A percentile compares a stretch with the other conserved stretches of the same genome.
These are phyloP conservation scores for Globisporangium lucens DNA, from an alignment of 352 stramenopile genomes.

Conservation along the genomic window DNA sequence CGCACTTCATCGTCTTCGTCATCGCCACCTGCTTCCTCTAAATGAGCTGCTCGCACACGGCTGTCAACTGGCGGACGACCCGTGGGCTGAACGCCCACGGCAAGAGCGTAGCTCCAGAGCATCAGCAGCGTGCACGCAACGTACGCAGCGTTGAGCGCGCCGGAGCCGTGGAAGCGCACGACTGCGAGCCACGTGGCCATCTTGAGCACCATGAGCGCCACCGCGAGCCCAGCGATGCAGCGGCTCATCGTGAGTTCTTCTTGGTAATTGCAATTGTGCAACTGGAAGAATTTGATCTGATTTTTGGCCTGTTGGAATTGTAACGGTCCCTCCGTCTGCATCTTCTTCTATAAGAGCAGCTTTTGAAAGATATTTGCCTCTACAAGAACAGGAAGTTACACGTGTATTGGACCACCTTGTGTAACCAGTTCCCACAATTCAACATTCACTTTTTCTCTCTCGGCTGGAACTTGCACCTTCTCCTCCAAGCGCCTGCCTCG, in stretches of 20 bases:
- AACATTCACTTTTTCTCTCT: background rate
- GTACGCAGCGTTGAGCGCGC: slow-evolving; percentile 38
- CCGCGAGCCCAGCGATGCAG: slow-evolving; percentile 40
- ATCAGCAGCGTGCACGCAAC: slow-evolving; percentile 44
- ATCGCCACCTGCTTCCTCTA: slow-evolving; percentile 10
- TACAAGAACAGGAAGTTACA: slow-evolving; percentile 10
- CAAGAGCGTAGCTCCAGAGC: slow-evolving; percentile 74
- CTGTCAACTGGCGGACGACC: slow-evolving; percentile 16
- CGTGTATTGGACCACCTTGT: background rate
- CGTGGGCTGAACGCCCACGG: slow-evolving; percentile 31
- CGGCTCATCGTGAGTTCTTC: slow-evolving; percentile 28
- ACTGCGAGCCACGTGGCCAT: slow-evolving; percentile 45
- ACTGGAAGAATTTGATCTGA: background rate
- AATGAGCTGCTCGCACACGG: slow-evolving; percentile 9
- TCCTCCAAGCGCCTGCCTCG: background rate
- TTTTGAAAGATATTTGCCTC: slow-evolving; percentile 7
- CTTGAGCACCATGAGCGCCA: slow-evolving; percentile 71
- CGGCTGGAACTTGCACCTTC: background rate
- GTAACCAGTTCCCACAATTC: background rate
- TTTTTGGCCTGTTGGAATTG: background rate
- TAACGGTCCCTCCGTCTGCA: background rate
- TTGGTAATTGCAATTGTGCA: background rate
- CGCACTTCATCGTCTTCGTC: slow-evolving; percentile 14
- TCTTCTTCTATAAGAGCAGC: slow-evolving; percentile 10
- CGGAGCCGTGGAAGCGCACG: slow-evolving; percentile 24